Percentiles rank a stretch among this genome's conserved stretches.
These are phyloP conservation scores for Pilatotrama ljubarskyi DNA, from an alignment of 768 basidiomycete species.

Conservation along the genomic window DNA sequence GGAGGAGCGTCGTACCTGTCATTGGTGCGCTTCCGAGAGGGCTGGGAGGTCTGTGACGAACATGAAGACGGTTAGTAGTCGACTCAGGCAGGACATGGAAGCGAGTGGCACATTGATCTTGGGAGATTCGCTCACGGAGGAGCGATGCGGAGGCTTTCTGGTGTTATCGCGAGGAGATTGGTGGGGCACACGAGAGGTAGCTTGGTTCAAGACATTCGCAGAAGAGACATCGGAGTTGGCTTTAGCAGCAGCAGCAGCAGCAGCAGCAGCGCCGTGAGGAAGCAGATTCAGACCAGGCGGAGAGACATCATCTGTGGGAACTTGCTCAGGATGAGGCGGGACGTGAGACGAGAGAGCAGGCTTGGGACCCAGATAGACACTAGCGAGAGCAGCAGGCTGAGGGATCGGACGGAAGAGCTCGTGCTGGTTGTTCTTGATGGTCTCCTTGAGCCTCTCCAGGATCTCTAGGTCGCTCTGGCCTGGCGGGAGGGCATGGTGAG, in stretches of 20 bases:
- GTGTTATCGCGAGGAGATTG: not conserved
- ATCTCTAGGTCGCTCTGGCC: constrained; percentile 71
- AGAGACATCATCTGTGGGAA: constrained; percentile 31
- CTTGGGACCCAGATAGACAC: constrained; percentile 61
- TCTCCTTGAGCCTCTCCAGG: constrained; percentile 71
- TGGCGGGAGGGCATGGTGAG: constrained; percentile 38
- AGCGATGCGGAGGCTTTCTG: not conserved
- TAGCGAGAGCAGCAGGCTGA: constrained; percentile 62
- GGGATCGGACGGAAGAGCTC: constrained; percentile 68
- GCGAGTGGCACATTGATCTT: constrained; percentile 5
- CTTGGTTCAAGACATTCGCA: constrained; percentile 1
- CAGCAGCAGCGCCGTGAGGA: constrained; percentile 15
- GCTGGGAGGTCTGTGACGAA: not conserved
- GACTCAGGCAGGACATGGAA: not conserved
- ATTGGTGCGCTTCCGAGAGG: not conserved
- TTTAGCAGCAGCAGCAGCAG: constrained; percentile 15
- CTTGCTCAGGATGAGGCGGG: constrained; percentile 40
- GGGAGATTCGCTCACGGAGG: constrained; percentile 12
- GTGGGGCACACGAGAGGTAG: constrained; percentile 3
- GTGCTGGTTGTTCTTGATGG: constrained; percentile 73
- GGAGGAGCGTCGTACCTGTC: not conserved
- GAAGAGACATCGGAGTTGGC: constrained; percentile 18
- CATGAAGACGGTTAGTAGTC: not conserved
- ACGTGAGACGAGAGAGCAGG: constrained; percentile 28
- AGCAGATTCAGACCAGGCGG: constrained; percentile 22